Conservation (phyloP, 2,329 filamentous ascomycete genomes). For the Pseudogymnoascus destructans region DNA sequence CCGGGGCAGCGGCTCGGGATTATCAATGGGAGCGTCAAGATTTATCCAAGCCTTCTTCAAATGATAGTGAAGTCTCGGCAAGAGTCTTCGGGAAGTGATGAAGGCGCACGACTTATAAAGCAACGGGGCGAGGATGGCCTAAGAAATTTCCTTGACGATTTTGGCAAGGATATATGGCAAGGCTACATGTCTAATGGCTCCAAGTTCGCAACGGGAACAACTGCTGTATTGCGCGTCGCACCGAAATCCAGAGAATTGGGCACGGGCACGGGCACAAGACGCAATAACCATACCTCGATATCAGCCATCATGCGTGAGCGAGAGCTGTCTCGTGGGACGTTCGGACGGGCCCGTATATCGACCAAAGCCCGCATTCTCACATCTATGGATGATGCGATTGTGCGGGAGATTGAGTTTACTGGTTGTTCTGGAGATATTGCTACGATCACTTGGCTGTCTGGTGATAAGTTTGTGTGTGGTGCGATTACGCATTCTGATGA, state of each 20-base stretch:
- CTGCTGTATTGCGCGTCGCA: neutral
- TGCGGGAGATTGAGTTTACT: constrained; percentile 41
- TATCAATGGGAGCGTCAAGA: neutral
- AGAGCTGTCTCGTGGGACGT: constrained; percentile 18
- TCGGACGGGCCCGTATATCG: constrained; percentile 14
- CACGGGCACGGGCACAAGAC: neutral
- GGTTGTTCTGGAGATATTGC: constrained; percentile 49
- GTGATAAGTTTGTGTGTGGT: constrained; percentile 43
- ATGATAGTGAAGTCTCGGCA: constrained; percentile 11
- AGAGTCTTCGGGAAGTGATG: constrained; percentile 13
- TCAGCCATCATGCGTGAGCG: constrained; percentile 18
- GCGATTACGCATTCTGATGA: constrained; percentile 49
- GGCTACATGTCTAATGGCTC: neutral
- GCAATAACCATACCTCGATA: constrained; percentile 1
- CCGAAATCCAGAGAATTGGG: neutral
- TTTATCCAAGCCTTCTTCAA: neutral
- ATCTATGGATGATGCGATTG: constrained; percentile 37
- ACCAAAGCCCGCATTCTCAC: constrained; percentile 17
- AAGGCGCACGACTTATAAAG: neutral
- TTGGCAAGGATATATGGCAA: neutral
- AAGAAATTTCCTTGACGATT: neutral
- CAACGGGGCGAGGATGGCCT: neutral
- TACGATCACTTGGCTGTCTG: constrained; percentile 43
- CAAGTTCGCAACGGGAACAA: neutral
- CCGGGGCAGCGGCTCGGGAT: neutral